Evolutionary conservation across 148 eudicot genomes (phyloP), one percentile per base, ranked within the genome.

Genomic region (Silene latifolia): DNA sequence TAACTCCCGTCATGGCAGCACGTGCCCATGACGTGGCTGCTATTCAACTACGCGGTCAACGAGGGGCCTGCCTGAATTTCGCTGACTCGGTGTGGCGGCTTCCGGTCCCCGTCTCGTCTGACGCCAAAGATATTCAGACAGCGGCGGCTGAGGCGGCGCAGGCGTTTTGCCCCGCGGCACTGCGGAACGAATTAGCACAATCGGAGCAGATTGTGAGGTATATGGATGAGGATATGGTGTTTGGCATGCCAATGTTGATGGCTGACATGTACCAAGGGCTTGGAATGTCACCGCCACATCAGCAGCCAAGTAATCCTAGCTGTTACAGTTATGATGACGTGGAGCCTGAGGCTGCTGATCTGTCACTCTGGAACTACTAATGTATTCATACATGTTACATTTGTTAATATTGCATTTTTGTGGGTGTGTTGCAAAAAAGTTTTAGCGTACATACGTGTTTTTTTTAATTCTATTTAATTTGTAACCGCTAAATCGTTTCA

Each of bases 11-110:
- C 25, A 93, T 93, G 98, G 98, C 98, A 0, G 98, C 98, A 0
- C 80, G 98, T 0, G 98, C 98, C 0, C 93, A 93, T 20, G 98
- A 93, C 70, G 98, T 90, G 46, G 98, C 98, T 0, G 91, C 90
- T 4, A 63, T 93, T 11, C 89, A 93, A 0, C 44, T 93, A 1
- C 73, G 89, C 3, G 96, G 92, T 12, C 76, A 72, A 3, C 63
- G 71, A 5, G 78, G 82, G 0, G 89, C 96, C 0, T 88, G 93
- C 35, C 77, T 93, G 8, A 93, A 93, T 17, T 93, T 90, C 25
- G 97, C 95, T 0, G 97, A 92, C 80, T 88, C 97, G 0, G 86
- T 83, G 3, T 90, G 94, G 94, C 69, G 87, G 53, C 61, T 90
- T 15, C 91, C 88, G 0, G 69, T 86, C 10, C 92, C 92, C 4